Conservation (phyloP, 176 grass and related monocot species). For the Ampelocalamus luodianensis region DNA sequence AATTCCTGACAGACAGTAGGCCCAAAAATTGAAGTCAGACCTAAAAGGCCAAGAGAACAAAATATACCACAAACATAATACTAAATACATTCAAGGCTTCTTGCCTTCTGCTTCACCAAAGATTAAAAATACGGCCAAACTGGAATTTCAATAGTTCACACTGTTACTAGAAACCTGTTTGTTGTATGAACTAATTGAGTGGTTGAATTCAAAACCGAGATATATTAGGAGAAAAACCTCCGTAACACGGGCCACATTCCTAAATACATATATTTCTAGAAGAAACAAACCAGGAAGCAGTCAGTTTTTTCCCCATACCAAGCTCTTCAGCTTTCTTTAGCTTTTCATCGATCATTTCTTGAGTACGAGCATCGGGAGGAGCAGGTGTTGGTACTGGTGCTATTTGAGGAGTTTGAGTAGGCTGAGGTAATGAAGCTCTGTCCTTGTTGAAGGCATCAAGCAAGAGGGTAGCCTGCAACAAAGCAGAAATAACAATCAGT, state of each 20-base stretch:
- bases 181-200: background rate
- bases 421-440: constrained; percentile 66
- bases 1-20: background rate
- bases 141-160: background rate
- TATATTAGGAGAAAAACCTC: background rate
- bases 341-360: constrained; percentile 99
- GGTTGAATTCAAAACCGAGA: background rate
- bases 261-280: background rate
- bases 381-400: constrained; percentile 44
- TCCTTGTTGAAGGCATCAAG: constrained; percentile 96
- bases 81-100: background rate
- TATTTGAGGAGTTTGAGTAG: constrained; percentile 52
- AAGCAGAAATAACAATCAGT: constrained; percentile 26
- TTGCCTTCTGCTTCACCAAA: constrained; percentile 11
- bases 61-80: background rate
- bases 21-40: background rate
- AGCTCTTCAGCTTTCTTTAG: constrained; percentile 94
- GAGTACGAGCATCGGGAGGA: constrained; percentile 78
- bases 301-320: constrained; percentile 50
- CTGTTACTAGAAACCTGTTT: background rate
- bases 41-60: constrained; percentile 11
- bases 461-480: constrained; percentile 70
- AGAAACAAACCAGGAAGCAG: background rate
- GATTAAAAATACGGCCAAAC: background rate
- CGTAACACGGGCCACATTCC: background rate